Evolutionary conservation across 1,284 basidiomycete genomes (phyloP), one percentile per base, ranked within the genome.

Genomic region (Moesziomyces sp.): DNA sequence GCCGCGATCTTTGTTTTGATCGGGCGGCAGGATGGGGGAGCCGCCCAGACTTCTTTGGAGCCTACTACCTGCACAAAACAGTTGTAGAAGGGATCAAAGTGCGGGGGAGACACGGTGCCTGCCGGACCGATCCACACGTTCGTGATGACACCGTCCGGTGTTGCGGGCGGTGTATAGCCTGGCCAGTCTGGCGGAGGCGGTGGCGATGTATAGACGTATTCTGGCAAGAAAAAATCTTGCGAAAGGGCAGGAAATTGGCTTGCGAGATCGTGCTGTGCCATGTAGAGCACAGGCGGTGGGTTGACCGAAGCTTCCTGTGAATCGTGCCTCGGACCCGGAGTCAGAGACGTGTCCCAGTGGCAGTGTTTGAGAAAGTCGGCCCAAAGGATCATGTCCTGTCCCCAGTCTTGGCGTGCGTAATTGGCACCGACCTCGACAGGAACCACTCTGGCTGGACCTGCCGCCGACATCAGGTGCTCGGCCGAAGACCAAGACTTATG

Each of bases 81-180:
- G 83, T 99, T 99, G 86, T 89, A 93, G 85, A 91, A 97, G 0
- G 94, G 94, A 83, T 99, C 96, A n/a, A 90, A 93, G 85, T 99
- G 96, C 2, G 96, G 93, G 4, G 95, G 95, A 10, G 92, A 93
- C 49, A 91, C 82, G 0, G 92, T 90, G 18, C 89, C 88, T 58
- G 85, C 87, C 0, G 92, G 92, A 0, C 96, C 96, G 1, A 98
- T 82, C 96, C 96, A 99, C 3, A 89, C 90, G 81, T 96, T 97
- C 43, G 93, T 85, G 13, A 93, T 87, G 11, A 91, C 86, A 34
- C 89, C 88, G 16, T 78, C 74, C 13, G 89, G 88, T 56, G 91
- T 91, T 11, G 82, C 78, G 0, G 93, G 93, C 1, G 91, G 88
- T 7, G 76, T 69, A 81, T 94, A 95, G 0, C 87, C 76, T 7